Percentiles rank a stretch among this genome's conserved stretches.
Evolutionary conservation across 2,329 filamentous ascomycete species (phyloP).

Genomic region (Xylaria sp.): DNA sequence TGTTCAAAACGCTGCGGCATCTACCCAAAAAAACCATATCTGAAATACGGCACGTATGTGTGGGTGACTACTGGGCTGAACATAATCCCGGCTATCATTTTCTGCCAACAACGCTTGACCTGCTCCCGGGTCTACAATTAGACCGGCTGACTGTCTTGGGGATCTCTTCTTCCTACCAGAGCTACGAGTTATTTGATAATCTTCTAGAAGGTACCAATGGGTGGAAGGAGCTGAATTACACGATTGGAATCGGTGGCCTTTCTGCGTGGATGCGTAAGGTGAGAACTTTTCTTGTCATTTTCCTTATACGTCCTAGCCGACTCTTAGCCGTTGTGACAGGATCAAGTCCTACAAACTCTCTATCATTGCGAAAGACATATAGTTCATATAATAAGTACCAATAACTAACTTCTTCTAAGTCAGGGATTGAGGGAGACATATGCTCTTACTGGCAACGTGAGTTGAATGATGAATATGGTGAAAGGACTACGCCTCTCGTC

Average conservation of each 20-base stretch:
- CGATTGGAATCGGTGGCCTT: too few species aligned
- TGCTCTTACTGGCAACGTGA: not conserved
- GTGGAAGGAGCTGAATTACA: conserved; percentile 10
- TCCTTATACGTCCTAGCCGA: not conserved
- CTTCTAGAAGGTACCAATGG: not conserved
- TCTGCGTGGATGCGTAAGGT: not conserved
- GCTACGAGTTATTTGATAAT: not conserved
- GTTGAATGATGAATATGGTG: not conserved
- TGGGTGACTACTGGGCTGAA: not conserved
- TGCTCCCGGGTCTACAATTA: not conserved
- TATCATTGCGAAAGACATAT: not conserved
- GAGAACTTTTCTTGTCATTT: not conserved
- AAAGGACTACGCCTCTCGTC: not conserved
- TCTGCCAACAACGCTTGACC: not conserved
- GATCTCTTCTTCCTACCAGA: fast-evolving
- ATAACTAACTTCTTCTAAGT: not conserved
- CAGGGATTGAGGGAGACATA: not conserved
- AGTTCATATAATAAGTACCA: not conserved
- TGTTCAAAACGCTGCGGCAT: not conserved
- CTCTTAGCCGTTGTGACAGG: not conserved
- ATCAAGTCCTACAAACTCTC: not conserved
- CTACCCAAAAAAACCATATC: not conserved
- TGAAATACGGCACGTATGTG: conserved; percentile 3
- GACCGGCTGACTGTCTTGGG: not conserved
- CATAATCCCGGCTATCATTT: not conserved